A percentile compares a stretch with the other conserved stretches of the same genome.
phyloP scores from a whole-genome alignment of 1,139 yeast genomes.

The Candida labiduridarum region DNA sequence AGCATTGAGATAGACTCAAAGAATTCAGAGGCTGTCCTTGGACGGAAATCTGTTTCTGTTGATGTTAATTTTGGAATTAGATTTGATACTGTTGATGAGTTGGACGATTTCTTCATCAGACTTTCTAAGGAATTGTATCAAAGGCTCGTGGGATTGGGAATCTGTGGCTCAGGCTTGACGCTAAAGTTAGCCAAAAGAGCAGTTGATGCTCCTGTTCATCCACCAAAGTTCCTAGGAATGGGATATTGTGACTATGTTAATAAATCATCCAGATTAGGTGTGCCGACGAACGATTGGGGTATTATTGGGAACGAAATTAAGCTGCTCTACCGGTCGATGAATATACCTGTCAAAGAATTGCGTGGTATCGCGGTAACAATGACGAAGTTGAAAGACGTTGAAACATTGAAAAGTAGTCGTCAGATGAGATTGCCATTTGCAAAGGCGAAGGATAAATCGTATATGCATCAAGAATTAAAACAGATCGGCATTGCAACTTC shows the following conservation, averaged over 20 bases:
- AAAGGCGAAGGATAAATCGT: slow-evolving; percentile 6
- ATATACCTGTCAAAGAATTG: slow-evolving; percentile 66
- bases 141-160: slow-evolving; percentile 50
- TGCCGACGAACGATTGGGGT: slow-evolving; percentile 65
- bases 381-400: slow-evolving; percentile 52
- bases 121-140: slow-evolving; percentile 61
- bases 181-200: slow-evolving; percentile 69
- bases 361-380: slow-evolving; percentile 80
- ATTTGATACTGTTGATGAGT: slow-evolving; percentile 59
- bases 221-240: slow-evolving; percentile 82
- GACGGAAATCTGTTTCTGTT: slow-evolving; percentile 78
- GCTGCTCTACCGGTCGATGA: slow-evolving; percentile 55
- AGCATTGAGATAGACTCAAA: slow-evolving; percentile 51
- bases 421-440: slow-evolving; percentile 49
- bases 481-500: slow-evolving; percentile 7
- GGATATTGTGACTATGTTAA: slow-evolving; percentile 72
- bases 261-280: slow-evolving; percentile 62
- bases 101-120: slow-evolving; percentile 61
- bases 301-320: slow-evolving; percentile 63
- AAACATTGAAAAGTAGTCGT: slow-evolving; percentile 24
- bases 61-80: slow-evolving; percentile 93
- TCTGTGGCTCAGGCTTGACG: slow-evolving; percentile 60
- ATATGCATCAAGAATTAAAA: slow-evolving; percentile 14
- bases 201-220: slow-evolving; percentile 65
- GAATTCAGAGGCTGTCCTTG: slow-evolving; percentile 45